Evolutionary conservation across 768 basidiomycete species (phyloP).

Genomic region (Termitomyces sp.): DNA sequence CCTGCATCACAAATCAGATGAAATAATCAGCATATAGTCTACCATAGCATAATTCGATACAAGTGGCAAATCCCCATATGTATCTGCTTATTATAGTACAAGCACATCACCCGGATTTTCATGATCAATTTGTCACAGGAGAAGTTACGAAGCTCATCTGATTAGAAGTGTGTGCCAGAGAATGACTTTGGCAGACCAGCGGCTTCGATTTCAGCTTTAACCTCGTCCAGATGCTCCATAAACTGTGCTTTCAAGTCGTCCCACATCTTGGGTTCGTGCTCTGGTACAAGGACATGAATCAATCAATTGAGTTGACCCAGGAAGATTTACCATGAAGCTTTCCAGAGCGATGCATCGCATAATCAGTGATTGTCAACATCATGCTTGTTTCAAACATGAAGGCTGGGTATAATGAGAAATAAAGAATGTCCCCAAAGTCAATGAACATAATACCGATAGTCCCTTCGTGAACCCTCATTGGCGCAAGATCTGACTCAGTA

Average conservation of each 20-base stretch:
- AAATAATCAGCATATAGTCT: not conserved
- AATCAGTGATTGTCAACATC: conserved; percentile 61
- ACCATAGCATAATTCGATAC: too few species aligned
- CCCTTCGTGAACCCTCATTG: conserved; percentile 46
- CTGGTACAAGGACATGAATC: not conserved
- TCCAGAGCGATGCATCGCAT: conserved; percentile 51
- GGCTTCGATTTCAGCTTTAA: conserved; percentile 43
- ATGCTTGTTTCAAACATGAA: conserved; percentile 65
- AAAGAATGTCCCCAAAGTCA: not conserved
- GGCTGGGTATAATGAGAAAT: conserved; percentile 21
- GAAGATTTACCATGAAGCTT: conserved; percentile 46
- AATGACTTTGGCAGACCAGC: conserved; percentile 24
- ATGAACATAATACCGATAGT: conserved; percentile 36
- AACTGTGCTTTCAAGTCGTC: conserved; percentile 53
- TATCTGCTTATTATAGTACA: not conserved
- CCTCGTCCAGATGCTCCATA: conserved; percentile 48
- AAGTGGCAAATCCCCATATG: not conserved
- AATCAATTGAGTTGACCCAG: not conserved
- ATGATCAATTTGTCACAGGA: not conserved
- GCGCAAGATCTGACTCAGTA: conserved; percentile 42
- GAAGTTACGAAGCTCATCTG: not conserved
- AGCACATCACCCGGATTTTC: not conserved
- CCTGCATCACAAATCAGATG: too few species aligned
- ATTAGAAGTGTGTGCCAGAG: not conserved
- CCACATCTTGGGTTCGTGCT: conserved; percentile 50